A percentile compares a stretch with the other conserved stretches of the same genome.
Conservation (phyloP, 139 green algal species). For the Zygnema cylindricum region DNA sequence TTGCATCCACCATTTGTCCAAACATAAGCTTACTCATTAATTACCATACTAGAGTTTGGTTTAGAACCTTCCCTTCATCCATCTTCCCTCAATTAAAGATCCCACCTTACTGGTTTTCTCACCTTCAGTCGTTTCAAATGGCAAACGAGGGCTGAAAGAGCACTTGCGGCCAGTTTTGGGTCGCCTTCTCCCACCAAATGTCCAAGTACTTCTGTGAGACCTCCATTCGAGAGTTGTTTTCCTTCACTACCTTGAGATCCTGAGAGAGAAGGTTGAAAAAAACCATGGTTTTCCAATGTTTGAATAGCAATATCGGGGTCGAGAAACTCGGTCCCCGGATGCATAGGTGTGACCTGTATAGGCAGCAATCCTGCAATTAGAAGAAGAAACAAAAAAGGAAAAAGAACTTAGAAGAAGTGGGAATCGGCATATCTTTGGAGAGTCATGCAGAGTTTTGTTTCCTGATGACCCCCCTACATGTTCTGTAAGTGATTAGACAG, state of each 20-base stretch:
- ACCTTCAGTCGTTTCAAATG: slow-evolving; percentile 38
- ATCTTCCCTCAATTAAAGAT: too few relatives aligned
- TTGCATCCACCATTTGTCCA: too few relatives aligned
- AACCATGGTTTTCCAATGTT: background rate
- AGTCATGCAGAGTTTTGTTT: too few relatives aligned
- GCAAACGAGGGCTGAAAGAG: slow-evolving; percentile 23
- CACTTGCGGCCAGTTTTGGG: background rate
- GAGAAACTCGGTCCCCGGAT: slow-evolving; percentile 24
- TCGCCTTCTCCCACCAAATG: background rate
- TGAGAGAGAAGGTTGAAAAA: background rate
- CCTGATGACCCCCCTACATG: too few relatives aligned
- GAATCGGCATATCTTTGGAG: too few relatives aligned
- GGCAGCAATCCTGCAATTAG: slow-evolving; percentile 12
- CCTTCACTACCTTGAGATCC: background rate
- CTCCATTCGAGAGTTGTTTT: background rate
- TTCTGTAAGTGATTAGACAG: too few relatives aligned
- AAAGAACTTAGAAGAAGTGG: too few relatives aligned
- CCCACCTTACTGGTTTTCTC: too few relatives aligned
- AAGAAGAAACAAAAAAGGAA: too few relatives aligned
- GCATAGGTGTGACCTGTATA: slow-evolving; percentile 31
- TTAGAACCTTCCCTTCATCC: too few relatives aligned
- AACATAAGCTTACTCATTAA: too few relatives aligned
- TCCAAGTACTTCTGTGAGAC: background rate
- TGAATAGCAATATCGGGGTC: slow-evolving; percentile 16
- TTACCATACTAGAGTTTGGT: too few relatives aligned